Conservation (phyloP, 805 yeast genomes). For the Ogataea nonfermentans region DNA sequence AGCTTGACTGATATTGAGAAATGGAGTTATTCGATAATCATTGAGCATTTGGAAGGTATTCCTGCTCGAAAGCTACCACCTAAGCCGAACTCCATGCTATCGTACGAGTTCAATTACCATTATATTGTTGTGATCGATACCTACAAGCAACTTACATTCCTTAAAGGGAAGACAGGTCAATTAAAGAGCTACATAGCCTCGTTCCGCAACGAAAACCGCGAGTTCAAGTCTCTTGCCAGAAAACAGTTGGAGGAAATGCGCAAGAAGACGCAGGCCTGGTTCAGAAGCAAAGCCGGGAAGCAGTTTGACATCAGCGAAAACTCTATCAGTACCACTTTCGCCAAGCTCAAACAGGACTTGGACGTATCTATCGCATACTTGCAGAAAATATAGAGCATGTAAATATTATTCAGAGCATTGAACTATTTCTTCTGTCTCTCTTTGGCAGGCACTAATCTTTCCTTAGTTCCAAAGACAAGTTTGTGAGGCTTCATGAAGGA, state of each 20-base stretch:
- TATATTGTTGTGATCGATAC: constrained; percentile 25
- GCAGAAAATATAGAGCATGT: constrained; percentile 9
- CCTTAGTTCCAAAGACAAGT: constrained; percentile 69
- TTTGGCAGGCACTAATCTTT: constrained; percentile 71
- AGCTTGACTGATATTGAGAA: constrained; percentile 37
- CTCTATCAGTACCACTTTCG: constrained; percentile 12
- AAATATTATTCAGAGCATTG: constrained; percentile 1
- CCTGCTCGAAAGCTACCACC: constrained; percentile 9
- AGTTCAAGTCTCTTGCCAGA: constrained; percentile 15
- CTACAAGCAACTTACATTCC: constrained; percentile 18
- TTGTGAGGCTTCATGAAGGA: constrained; percentile 83
- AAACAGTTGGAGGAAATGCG: constrained; percentile 13
- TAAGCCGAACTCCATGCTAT: constrained; percentile 17
- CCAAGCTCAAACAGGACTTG: constrained; percentile 12
- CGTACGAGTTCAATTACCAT: constrained; percentile 24
- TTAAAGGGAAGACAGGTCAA: constrained; percentile 4
- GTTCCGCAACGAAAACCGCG: constrained; percentile 18
- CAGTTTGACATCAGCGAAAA: constrained; percentile 19
- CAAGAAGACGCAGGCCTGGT: constrained; percentile 16
- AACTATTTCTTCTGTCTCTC: constrained; percentile 39
- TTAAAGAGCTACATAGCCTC: constrained; percentile 3
- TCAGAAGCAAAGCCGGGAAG: constrained; percentile 20
- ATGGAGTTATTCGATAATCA: constrained; percentile 32
- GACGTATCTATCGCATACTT: constrained; percentile 15
- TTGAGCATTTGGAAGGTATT: constrained; percentile 9